Evolutionary conservation across 805 yeast genomes (phyloP).

Genomic region (Diddensiella caesifluorescens): DNA sequence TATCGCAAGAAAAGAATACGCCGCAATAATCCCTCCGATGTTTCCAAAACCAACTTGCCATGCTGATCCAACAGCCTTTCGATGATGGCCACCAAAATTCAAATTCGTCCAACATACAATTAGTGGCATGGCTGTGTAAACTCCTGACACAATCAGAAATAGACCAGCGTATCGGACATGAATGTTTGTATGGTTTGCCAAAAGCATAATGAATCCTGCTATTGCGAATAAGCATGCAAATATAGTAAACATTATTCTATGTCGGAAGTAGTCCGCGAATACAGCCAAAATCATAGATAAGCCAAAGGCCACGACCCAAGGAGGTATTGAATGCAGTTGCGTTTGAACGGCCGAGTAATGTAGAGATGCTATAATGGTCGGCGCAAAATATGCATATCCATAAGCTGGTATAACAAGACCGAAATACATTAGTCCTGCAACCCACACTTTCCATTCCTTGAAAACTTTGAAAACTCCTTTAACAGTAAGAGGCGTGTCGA

Average conservation of each 20-base stretch:
- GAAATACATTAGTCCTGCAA: constrained; percentile 58
- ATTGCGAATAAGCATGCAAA: constrained; percentile 36
- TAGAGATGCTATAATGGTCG: constrained; percentile 55
- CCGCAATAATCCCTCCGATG: constrained; percentile 64
- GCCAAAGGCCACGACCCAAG: constrained; percentile 77
- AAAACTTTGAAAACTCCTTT: constrained; percentile 45
- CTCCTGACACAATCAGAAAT: constrained; percentile 53
- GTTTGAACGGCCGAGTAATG: constrained; percentile 68
- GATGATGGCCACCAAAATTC: constrained; percentile 57
- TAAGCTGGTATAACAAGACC: constrained; percentile 67
- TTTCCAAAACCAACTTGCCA: constrained; percentile 68
- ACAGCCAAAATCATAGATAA: constrained; percentile 57
- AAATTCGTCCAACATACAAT: constrained; percentile 61
- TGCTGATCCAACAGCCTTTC: constrained; percentile 55
- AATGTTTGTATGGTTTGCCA: constrained; percentile 38
- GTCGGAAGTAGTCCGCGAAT: constrained; percentile 50
- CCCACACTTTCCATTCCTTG: constrained; percentile 55
- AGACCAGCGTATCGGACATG: constrained; percentile 57
- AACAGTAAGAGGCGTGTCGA: constrained; percentile 42
- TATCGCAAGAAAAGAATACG: constrained; percentile 47
- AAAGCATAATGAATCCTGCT: constrained; percentile 51
- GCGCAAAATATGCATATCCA: constrained; percentile 70
- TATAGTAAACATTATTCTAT: constrained; percentile 30
- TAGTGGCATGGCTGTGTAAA: constrained; percentile 64
- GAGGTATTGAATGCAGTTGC: constrained; percentile 77